Conservation (phyloP, 176 grass and related monocot genomes). For the Carex cristatella region DNA sequence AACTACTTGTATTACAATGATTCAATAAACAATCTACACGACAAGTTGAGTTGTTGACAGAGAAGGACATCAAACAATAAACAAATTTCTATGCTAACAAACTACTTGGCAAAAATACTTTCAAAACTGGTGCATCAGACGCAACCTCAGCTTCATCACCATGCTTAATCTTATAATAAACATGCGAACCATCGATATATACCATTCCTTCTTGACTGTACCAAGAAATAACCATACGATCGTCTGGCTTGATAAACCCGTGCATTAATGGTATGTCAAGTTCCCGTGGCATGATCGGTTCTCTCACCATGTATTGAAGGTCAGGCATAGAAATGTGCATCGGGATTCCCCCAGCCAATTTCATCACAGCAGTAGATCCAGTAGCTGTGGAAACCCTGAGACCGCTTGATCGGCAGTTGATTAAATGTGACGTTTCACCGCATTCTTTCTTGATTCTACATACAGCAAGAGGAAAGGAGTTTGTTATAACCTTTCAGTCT, state of each 20-base stretch:
- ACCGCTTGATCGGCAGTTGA: conserved; percentile 84
- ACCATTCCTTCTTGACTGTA: conserved; percentile 67
- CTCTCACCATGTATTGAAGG: conserved; percentile 96
- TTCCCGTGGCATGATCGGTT: conserved; percentile 53
- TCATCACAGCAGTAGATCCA: conserved; percentile 94
- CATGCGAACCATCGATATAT: conserved; percentile 83
- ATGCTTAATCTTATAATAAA: conserved; percentile 54
- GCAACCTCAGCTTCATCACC: conserved; percentile 76
- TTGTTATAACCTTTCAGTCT: neutral
- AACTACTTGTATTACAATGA: too few species aligned
- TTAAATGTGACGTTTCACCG: conserved; percentile 39
- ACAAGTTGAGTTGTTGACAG: neutral
- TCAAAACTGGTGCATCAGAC: conserved; percentile 55
- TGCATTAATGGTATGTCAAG: conserved; percentile 50
- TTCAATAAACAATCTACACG: neutral
- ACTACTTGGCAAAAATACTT: conserved; percentile 61
- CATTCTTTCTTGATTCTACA: conserved; percentile 49
- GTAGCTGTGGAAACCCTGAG: conserved; percentile 72
- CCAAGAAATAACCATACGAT: conserved; percentile 54
- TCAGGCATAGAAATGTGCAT: conserved; percentile 65
- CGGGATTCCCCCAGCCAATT: conserved; percentile 67
- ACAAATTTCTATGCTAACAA: conserved; percentile 22
- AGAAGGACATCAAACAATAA: neutral
- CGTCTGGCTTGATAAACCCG: conserved; percentile 51
- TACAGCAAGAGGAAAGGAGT: neutral